Evolutionary conservation across 169 alveolate species (phyloP).

Genomic region (Cryptosporidium sp.): DNA sequence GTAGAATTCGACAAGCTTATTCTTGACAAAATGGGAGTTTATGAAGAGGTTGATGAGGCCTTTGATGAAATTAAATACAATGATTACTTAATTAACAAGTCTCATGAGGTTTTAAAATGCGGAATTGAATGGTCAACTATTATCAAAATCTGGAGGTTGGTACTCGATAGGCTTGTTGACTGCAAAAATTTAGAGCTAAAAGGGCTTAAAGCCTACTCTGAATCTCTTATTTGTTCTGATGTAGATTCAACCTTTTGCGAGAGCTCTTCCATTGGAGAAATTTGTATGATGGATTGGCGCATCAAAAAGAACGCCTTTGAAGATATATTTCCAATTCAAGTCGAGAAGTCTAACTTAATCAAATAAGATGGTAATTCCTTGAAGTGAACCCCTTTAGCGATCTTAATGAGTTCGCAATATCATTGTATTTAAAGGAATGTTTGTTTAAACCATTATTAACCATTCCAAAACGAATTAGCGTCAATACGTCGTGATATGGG

Average conservation of each 20-base stretch:
- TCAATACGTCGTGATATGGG: constrained; percentile 22
- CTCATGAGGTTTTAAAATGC: constrained; percentile 11
- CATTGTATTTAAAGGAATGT: constrained; percentile 29
- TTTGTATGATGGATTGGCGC: constrained; percentile 10
- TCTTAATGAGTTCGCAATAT: not conserved
- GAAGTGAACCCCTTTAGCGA: not conserved
- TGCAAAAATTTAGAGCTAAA: constrained; percentile 50
- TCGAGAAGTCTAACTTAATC: not conserved
- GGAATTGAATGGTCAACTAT: constrained; percentile 33
- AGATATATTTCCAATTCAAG: constrained; percentile 22
- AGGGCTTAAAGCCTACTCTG: constrained; percentile 41
- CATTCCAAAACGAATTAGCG: constrained; percentile 42
- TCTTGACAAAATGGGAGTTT: constrained; percentile 44
- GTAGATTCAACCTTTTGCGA: not conserved
- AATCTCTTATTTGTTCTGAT: not conserved
- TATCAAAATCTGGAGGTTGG: constrained; percentile 34
- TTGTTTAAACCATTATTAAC: constrained; percentile 11
- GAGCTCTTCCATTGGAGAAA: not conserved
- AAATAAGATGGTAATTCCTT: not conserved
- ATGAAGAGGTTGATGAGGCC: constrained; percentile 14
- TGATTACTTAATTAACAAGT: constrained; percentile 11
- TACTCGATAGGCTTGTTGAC: constrained; percentile 21
- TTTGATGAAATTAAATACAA: constrained; percentile 9
- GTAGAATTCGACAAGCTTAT: constrained; percentile 1
- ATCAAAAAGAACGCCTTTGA: constrained; percentile 18